Evolutionary conservation across 192 early-diverging fungal species (phyloP), one percentile per base, ranked within the genome.

Genomic region (Linnemannia elongata): DNA sequence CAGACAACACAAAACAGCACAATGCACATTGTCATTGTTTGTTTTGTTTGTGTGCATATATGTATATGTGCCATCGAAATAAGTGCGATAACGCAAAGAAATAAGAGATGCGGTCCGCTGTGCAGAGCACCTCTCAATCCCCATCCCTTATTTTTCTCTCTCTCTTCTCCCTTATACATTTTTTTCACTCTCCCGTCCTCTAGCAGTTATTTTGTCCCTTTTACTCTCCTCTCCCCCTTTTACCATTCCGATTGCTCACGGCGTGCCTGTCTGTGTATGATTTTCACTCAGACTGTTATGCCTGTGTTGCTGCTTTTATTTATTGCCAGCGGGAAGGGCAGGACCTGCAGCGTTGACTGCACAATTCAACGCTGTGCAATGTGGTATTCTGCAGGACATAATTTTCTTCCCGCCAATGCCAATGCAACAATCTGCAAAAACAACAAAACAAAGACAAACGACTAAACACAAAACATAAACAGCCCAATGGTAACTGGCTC

Each of bases 361-460:
- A 63, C 7, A 63, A 33, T 35, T 66, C 8, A 66, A 33, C 30
- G 60, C 60, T 66, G 60, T 66, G 60, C 60, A 9, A 66, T 66
- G 60, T 66, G 60, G 60, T 30, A 66, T 30, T 66, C 60, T 66
- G 60, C 60, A 66, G 60, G 8, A 66, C 60, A 66, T 30, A 10
- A n/a, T 10, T 33, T 27, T 66, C 60, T 66, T 66, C 60, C 60
- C 60, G 60, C 60, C 1, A 66, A 33, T 66, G 60, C 60, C 60
- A 66, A 66, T 66, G 60, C 60, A 66, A 10, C 60, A 27, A 66
- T 33, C 30, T 66, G 60, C 60, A 66, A 66, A 66, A 63, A 66
- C 55, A 30, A 63, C 57, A 27, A 30, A 63, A 15, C n/a, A 66
- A 63, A 0, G 12, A 66, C 60, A 66, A 66, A 63, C 0, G 12